These are phyloP conservation scores for Phyllosticta capitalensis DNA, from an alignment of 2,329 filamentous ascomycete genomes.

Conservation along the genomic window DNA sequence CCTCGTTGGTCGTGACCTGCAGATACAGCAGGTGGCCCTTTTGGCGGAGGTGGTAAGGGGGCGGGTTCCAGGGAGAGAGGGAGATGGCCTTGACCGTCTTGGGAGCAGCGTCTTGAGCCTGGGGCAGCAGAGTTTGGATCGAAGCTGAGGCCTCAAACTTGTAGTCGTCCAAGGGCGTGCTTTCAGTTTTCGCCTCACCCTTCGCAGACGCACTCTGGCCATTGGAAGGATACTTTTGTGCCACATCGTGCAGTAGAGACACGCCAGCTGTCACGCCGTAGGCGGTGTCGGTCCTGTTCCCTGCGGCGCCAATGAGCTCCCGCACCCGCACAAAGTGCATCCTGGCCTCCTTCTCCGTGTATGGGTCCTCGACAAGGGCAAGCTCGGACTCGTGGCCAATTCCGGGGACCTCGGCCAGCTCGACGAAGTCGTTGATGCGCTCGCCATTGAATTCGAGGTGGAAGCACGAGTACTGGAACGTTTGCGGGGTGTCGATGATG, in stretches of 20 bases:
- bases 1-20: slow-evolving; percentile 80
- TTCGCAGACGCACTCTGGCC: slow-evolving; percentile 20
- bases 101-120: slow-evolving; percentile 55
- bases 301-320: slow-evolving; percentile 86
- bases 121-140: slow-evolving; percentile 62
- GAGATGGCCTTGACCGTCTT: slow-evolving; percentile 87
- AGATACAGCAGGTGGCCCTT: slow-evolving; percentile 91
- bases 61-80: slow-evolving; percentile 92
- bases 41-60: slow-evolving; percentile 81
- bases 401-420: slow-evolving; percentile 79
- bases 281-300: slow-evolving; percentile 75
- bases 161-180: slow-evolving; percentile 52
- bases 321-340: slow-evolving; percentile 87
- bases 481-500: slow-evolving; percentile 83
- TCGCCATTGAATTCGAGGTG: slow-evolving; percentile 85
- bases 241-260: slow-evolving; percentile 78
- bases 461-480: slow-evolving; percentile 97
- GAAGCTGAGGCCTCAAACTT: slow-evolving; percentile 63
- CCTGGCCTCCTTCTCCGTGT: slow-evolving; percentile 95
- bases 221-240: slow-evolving; percentile 54
- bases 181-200: slow-evolving; percentile 18
- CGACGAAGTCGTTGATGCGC: slow-evolving; percentile 89
- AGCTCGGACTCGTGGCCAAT: slow-evolving; percentile 70
- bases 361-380: slow-evolving; percentile 81
- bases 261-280: slow-evolving; percentile 78